These are phyloP conservation scores for Babesia bovis DNA, from an alignment of 169 alveolate genomes.

Conservation along the genomic window DNA sequence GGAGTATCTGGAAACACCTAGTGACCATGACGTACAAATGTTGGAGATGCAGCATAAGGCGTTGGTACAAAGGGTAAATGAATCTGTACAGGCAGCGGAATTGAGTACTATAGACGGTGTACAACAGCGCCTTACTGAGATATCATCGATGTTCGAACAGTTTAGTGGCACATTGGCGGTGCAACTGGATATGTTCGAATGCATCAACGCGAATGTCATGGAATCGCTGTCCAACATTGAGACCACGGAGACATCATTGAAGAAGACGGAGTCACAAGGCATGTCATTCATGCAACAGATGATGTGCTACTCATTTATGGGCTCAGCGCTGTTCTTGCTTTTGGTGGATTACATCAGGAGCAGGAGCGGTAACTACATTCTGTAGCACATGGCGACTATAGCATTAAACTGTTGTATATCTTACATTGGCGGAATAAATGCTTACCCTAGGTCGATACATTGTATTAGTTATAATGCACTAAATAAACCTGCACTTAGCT, in stretches of 20 bases:
- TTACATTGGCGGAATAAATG: too few species aligned
- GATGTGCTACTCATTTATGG: constrained; percentile 51
- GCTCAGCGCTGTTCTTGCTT: constrained; percentile 53
- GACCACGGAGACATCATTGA: constrained; percentile 51
- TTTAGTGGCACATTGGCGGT: constrained; percentile 60
- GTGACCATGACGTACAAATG: constrained; percentile 10
- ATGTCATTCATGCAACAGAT: constrained; percentile 49
- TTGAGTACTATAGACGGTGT: constrained; percentile 51
- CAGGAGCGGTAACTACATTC: constrained; percentile 28
- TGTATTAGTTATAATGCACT: too few species aligned
- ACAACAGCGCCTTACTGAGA: constrained; percentile 60
- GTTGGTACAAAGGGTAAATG: constrained; percentile 32
- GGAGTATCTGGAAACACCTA: constrained; percentile 6
- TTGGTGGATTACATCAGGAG: constrained; percentile 61
- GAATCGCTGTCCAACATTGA: constrained; percentile 65
- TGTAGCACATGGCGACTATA: background rate
- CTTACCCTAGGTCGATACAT: too few species aligned
- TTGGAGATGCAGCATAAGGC: constrained; percentile 41
- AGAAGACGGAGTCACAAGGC: constrained; percentile 52
- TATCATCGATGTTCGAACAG: constrained; percentile 70
- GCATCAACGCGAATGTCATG: constrained; percentile 61
- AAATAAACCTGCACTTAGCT: too few species aligned
- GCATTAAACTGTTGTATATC: too few species aligned
- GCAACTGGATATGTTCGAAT: constrained; percentile 58
- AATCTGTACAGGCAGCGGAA: constrained; percentile 40